Evolutionary conservation across 2,329 filamentous ascomycete genomes (phyloP).

Genomic region (Aspergillus caelatus): DNA sequence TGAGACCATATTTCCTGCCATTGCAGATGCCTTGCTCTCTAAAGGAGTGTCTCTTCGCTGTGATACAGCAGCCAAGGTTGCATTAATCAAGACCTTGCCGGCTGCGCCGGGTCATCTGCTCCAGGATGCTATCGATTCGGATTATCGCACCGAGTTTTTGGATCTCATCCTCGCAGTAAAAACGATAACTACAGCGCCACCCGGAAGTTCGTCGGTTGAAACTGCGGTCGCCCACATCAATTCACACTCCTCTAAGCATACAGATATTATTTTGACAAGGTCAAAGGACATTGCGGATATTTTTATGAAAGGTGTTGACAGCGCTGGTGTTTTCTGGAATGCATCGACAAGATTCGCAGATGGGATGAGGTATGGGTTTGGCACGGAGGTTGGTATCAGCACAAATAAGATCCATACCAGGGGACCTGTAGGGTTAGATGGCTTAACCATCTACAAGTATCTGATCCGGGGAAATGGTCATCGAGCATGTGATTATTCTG

Average conservation of each 20-base stretch:
- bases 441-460: constrained; percentile 97
- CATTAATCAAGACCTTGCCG: constrained; percentile 56
- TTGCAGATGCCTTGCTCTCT: constrained; percentile 72
- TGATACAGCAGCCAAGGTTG: constrained; percentile 69
- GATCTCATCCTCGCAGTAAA: constrained; percentile 83
- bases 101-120: constrained; percentile 53
- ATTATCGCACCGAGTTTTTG: constrained; percentile 89
- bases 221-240: constrained; percentile 89
- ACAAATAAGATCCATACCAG: constrained; percentile 98
- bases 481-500: constrained; percentile 70
- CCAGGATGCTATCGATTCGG: constrained; percentile 66
- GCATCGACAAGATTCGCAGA: constrained; percentile 92
- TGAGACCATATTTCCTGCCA: constrained; percentile 65
- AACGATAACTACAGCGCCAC: constrained; percentile 58
- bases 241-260: constrained; percentile 87
- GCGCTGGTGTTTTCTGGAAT: constrained; percentile 95
- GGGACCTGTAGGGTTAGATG: constrained; percentile 91
- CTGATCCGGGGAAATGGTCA: constrained; percentile 83
- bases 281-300: constrained; percentile 68
- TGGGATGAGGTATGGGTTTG: constrained; percentile 96
- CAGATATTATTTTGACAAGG: constrained; percentile 83
- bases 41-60: constrained; percentile 84
- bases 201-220: constrained; percentile 52
- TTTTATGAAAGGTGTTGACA: constrained; percentile 86
- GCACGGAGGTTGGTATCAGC: constrained; percentile 96